phyloP scores from a whole-genome alignment of 345 rosid species.

The Ailanthus altissimus region DNA sequence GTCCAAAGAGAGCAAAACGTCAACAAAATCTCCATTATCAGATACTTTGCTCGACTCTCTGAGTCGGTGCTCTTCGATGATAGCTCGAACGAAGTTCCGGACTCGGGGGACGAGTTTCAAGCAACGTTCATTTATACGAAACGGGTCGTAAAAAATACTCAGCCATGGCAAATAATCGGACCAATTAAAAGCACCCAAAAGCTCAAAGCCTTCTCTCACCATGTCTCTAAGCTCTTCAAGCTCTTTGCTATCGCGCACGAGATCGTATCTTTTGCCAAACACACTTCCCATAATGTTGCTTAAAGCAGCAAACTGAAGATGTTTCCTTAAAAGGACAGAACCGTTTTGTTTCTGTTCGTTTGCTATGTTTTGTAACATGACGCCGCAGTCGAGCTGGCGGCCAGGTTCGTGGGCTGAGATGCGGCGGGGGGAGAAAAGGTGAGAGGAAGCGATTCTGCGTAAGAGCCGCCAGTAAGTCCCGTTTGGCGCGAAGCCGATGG shows the following conservation, averaged over 20 bases:
- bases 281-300: constrained; percentile 90
- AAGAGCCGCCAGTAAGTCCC: constrained; percentile 86
- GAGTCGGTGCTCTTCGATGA: constrained; percentile 59
- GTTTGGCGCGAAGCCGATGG: constrained; percentile 90
- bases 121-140: constrained; percentile 60
- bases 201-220: constrained; percentile 84
- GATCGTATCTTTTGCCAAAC: constrained; percentile 67
- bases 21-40: constrained; percentile 67
- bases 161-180: constrained; percentile 75
- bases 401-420: constrained; percentile 59
- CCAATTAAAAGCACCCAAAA: constrained; percentile 84
- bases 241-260: constrained; percentile 28
- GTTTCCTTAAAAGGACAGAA: constrained; percentile 51
- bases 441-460: constrained; percentile 72
- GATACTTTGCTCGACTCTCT: constrained; percentile 17
- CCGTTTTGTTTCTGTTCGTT: constrained; percentile 46
- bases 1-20: constrained; percentile 68
- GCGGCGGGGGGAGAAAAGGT: constrained; percentile 70
- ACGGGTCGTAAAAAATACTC: constrained; percentile 58
- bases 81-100: constrained; percentile 44
- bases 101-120: constrained; percentile 71
- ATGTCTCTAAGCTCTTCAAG: constrained; percentile 52
- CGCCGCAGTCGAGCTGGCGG: constrained; percentile 54
- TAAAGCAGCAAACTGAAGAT: constrained; percentile 73
- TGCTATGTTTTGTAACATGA: constrained; percentile 45